phyloP scores from a whole-genome alignment of 805 yeast genomes.

The Pichia ethanolica region DNA sequence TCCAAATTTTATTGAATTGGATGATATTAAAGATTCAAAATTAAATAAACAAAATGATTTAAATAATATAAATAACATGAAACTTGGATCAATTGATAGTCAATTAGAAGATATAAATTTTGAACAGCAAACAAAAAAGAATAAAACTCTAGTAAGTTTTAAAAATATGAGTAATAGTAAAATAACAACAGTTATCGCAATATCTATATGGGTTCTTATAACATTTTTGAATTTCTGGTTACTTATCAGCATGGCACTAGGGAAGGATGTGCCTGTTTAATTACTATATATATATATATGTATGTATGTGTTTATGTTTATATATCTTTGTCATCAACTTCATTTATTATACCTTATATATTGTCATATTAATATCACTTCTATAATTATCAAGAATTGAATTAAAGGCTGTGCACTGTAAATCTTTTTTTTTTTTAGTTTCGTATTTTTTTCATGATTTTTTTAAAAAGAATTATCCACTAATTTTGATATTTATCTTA shows the following conservation, averaged over 20 bases:
- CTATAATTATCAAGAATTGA: too few relatives aligned
- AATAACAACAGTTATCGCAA: slow-evolving; percentile 44
- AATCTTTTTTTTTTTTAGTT: too few relatives aligned
- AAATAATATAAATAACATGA: background rate
- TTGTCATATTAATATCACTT: too few relatives aligned
- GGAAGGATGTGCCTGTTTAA: slow-evolving; percentile 25
- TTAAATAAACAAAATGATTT: too few relatives aligned
- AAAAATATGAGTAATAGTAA: slow-evolving; percentile 69
- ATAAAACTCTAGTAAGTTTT: slow-evolving; percentile 11
- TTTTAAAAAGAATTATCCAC: too few relatives aligned
- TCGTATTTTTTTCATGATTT: too few relatives aligned
- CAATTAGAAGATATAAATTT: background rate
- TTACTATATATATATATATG: too few relatives aligned
- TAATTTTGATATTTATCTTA: too few relatives aligned
- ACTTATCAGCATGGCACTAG: slow-evolving; percentile 34
- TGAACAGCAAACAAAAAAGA: background rate
- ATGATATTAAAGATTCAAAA: background rate
- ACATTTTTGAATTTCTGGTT: slow-evolving; percentile 66
- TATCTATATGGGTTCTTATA: slow-evolving; percentile 62
- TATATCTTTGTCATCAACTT: too few relatives aligned
- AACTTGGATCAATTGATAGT: slow-evolving; percentile 1
- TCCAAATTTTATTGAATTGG: slow-evolving; percentile 7
- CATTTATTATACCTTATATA: too few relatives aligned
- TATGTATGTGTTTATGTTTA: too few relatives aligned
- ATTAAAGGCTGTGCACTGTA: too few relatives aligned